A percentile compares a stretch with the other conserved stretches of the same genome.
These are phyloP conservation scores for Aegilops umbellulata DNA, from an alignment of 176 grass and related monocot genomes.

Conservation along the genomic window DNA sequence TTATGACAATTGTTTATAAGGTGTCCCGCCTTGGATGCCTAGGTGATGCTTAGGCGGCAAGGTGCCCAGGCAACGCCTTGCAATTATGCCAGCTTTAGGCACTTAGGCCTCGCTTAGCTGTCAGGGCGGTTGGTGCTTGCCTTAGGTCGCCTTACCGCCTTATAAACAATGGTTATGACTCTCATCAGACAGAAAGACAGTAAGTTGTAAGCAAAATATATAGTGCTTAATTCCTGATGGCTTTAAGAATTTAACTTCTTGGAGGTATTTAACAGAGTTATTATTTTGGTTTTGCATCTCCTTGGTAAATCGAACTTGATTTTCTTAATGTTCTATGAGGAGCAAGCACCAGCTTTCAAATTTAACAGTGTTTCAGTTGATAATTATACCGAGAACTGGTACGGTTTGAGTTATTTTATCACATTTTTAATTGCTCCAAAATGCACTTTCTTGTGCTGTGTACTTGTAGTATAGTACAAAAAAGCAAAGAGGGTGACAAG, in stretches of 20 bases:
- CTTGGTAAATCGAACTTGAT: not conserved
- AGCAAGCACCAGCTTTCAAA: not conserved
- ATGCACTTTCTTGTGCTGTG: not conserved
- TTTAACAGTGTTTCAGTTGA: conserved; percentile 23
- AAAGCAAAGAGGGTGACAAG: not conserved
- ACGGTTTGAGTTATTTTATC: not conserved
- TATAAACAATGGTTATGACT: no score
- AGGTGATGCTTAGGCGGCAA: no score
- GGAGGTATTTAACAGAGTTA: not conserved
- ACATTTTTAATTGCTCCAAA: not conserved
- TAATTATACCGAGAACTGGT: not conserved
- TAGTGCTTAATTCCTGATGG: not conserved
- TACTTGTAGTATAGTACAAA: not conserved
- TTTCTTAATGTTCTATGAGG: not conserved
- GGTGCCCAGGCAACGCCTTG: no score
- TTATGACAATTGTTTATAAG: not conserved
- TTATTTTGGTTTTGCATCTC: conserved; percentile 3
- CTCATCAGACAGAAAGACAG: not conserved
- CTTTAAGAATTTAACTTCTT: not conserved
- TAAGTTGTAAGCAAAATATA: conserved; percentile 2
- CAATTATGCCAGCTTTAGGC: no score
- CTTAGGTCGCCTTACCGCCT: no score
- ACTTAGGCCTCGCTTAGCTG: no score
- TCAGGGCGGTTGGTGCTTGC: no score
- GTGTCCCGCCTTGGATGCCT: no score